Evolutionary conservation across 139 green algal genomes (phyloP).

Genomic region (Chlorella ohadii): DNA sequence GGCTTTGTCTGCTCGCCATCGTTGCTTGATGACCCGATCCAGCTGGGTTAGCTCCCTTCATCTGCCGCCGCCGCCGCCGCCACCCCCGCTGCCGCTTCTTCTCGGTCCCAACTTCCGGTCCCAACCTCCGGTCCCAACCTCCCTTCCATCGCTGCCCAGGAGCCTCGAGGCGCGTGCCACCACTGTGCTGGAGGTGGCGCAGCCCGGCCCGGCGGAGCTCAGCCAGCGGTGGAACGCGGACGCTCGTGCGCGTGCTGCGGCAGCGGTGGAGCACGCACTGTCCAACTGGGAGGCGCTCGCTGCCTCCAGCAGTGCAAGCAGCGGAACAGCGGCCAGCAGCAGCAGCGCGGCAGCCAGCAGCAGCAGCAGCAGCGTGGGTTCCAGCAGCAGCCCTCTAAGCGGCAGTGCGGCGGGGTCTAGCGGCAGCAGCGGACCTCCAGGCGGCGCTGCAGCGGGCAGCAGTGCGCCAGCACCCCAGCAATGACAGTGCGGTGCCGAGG

Average conservation of each 20-base stretch:
- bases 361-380: no score
- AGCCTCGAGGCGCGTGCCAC: neutral
- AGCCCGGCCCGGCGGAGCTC: slow-evolving; percentile 9
- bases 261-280: slow-evolving; percentile 2
- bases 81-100: neutral
- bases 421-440: no score
- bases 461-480: no score
- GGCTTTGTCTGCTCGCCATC: no score
- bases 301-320: neutral
- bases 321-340: neutral
- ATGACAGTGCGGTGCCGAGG: no score
- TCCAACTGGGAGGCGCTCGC: slow-evolving; percentile 19
- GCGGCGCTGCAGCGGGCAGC: no score
- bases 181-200: slow-evolving; percentile 17
- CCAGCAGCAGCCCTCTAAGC: no score
- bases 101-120: no score
- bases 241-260: neutral
- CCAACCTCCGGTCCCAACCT: no score
- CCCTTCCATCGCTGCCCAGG: no score
- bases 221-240: slow-evolving; percentile 16
- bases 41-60: neutral
- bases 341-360: neutral
- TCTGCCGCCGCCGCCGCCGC: neutral
- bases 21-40: no score
- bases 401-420: no score